Evolutionary conservation across 352 stramenopile species (phyloP).

Genomic region (Phytophthora quininea): DNA sequence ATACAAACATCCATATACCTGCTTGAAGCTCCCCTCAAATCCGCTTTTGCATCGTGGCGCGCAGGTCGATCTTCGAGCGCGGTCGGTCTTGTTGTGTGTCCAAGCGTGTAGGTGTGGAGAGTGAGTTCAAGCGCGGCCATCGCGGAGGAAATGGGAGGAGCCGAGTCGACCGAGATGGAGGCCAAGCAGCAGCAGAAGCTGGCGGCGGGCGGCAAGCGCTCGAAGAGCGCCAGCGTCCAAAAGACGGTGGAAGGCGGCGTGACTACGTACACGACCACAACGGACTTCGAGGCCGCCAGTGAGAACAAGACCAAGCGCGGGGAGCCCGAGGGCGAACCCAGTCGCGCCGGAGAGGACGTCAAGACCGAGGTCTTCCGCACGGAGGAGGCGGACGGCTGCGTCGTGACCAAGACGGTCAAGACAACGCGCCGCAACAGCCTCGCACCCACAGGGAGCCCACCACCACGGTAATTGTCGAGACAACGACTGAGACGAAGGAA

Average conservation of each 20-base stretch:
- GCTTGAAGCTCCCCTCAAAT: conserved; percentile 19
- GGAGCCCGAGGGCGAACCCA: conserved; percentile 30
- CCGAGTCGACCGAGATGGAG: conserved; percentile 32
- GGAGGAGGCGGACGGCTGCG: conserved; percentile 13
- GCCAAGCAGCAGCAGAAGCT: conserved; percentile 7
- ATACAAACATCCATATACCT: too few relatives aligned
- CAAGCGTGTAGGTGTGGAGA: conserved; percentile 23
- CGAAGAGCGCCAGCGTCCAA: conserved; percentile 7
- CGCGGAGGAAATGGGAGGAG: conserved; percentile 27
- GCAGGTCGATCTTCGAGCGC: conserved; percentile 14
- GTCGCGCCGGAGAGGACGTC: conserved; percentile 8
- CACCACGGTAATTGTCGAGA: conserved; percentile 22
- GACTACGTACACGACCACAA: conserved; percentile 31
- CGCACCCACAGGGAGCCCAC: conserved; percentile 10
- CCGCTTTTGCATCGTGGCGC: conserved; percentile 29
- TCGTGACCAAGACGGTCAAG: conserved; percentile 28
- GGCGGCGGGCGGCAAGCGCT: conserved; percentile 15
- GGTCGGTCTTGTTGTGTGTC: conserved; percentile 17
- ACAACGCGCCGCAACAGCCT: conserved; percentile 11
- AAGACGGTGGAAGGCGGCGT: conserved; percentile 30
- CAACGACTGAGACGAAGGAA: conserved; percentile 22
- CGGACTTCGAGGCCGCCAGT: conserved; percentile 33
- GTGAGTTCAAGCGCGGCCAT: conserved; percentile 2
- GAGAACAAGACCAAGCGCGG: conserved; percentile 24
- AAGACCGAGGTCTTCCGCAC: conserved; percentile 29